phyloP scores from a whole-genome alignment of 371 early-diverging fungal genomes.

The Blyttiomyces sp. region DNA sequence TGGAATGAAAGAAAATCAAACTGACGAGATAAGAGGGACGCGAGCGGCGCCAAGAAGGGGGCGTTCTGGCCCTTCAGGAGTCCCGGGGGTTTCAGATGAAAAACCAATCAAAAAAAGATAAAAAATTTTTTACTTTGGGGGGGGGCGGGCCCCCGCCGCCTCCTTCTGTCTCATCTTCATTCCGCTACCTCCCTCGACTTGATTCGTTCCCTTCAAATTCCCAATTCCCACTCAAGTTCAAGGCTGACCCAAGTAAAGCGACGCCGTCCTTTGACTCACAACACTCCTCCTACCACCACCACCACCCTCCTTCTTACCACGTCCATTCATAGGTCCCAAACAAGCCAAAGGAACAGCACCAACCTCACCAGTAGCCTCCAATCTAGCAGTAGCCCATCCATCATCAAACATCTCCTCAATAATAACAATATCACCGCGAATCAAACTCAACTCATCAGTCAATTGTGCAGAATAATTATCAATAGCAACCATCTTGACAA shows the following conservation, averaged over 20 bases:
- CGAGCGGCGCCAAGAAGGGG: not conserved
- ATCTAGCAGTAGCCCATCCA: conserved; percentile 37
- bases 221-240: not conserved
- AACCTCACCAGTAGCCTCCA: conserved; percentile 27
- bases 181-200: too few species aligned
- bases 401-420: conserved; percentile 41
- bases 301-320: not conserved
- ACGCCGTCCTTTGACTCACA: not conserved
- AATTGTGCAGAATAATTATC: conserved; percentile 32
- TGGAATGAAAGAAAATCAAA: not conserved
- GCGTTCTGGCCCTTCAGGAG: not conserved
- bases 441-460: conserved; percentile 31
- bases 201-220: too few species aligned
- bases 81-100: not conserved
- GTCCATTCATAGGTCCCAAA: conserved; percentile 16
- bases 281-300: not conserved
- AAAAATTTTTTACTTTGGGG: too few species aligned
- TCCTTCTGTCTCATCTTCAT: too few species aligned
- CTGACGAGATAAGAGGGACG: not conserved
- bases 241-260: not conserved
- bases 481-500: conserved; percentile 28
- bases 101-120: not conserved
- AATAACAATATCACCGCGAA: conserved; percentile 30
- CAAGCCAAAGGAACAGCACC: conserved; percentile 38
- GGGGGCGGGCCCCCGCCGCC: too few species aligned